Base-by-base conservation (phyloP, 2,329 filamentous ascomycete species). In the Cryoendolithus antarcticus region DNA sequence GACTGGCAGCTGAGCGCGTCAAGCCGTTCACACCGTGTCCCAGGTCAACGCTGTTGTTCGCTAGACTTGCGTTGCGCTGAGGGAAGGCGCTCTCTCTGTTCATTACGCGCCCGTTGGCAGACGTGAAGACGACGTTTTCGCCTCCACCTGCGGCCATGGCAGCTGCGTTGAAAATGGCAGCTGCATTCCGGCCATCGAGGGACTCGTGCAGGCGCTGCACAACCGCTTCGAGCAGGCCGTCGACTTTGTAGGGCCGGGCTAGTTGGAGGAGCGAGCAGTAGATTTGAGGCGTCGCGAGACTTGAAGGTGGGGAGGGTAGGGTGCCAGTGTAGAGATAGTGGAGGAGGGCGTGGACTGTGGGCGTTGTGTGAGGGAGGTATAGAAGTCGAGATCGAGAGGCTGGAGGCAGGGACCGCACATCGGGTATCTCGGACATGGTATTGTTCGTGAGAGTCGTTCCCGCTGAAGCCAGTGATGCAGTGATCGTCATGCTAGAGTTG, bases 91-190 rank as follows among this genome's bases (percentile, higher is more conserved):
- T 52, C 15, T 53, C 48, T 4, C 48, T 44, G 5, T 46, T 49
- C n/a, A n/a, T 19, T 19, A 19, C 15, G 8, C 38, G 29, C 21
- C 38, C 38, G 34, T 40, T 36, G 9, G 33, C 21, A 66, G 49
- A 30, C 71, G 64, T 53, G 52, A 76, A 84, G 38, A 82, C 79
- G 21, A 89, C 84, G 35, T 84, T 83, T 35, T 86, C 77, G 0
- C 91, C 91, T 19, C 91, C 88, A 8, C 91, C 91, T 1, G 91
- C 91, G 1, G 88, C 91, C 91, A 96, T 96, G 38, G 91, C 91
- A 0, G 89, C 91, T 0, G 91, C 91, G 49, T 98, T 98, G 69
- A 98, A 98, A 0, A 98, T 88, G 4, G 91, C 91, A 0, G 91
- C 91, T 0, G 91, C 89, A 50, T 96, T 98, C 34, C 89, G 75